Evolutionary conservation across 164 flowering plant species (phyloP).

Genomic region (Kingdonia uniflora): DNA sequence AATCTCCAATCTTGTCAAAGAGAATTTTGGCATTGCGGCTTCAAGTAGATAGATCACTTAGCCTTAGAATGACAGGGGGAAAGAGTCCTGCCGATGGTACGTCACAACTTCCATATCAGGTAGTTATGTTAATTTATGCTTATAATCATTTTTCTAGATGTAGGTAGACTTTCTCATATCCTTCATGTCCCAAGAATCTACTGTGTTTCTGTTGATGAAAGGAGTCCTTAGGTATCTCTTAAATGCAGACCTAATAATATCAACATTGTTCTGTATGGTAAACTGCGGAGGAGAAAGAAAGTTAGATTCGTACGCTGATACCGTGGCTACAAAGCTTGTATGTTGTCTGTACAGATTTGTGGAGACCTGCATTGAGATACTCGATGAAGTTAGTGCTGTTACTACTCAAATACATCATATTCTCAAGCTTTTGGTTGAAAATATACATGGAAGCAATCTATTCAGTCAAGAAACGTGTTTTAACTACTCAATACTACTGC

Average conservation of each 20-base stretch:
- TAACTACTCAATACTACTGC: slow-evolving; percentile 28
- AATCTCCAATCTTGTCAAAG: slow-evolving; percentile 22
- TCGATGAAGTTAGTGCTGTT: slow-evolving; percentile 24
- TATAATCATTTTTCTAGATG: too few species aligned
- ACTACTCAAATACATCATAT: slow-evolving; percentile 22
- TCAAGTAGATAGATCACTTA: slow-evolving; percentile 31
- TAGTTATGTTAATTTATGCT: slow-evolving; percentile 25
- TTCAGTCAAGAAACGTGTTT: slow-evolving; percentile 22
- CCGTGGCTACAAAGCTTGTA: slow-evolving; percentile 23
- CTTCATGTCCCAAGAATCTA: too few species aligned
- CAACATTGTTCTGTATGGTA: slow-evolving; percentile 27
- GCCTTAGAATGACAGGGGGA: slow-evolving; percentile 18
- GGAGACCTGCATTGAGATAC: slow-evolving; percentile 28
- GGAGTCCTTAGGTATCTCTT: too few species aligned
- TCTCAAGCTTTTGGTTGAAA: slow-evolving; percentile 26
- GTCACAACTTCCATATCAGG: slow-evolving; percentile 15
- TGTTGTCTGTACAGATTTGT: slow-evolving; percentile 29
- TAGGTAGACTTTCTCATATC: too few species aligned
- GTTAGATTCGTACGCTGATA: slow-evolving; percentile 5
- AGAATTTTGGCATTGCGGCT: slow-evolving; percentile 28
- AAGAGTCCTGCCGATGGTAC: slow-evolving; percentile 14
- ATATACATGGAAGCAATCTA: slow-evolving; percentile 17
- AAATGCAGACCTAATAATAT: too few species aligned
- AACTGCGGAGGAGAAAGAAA: slow-evolving; percentile 7
- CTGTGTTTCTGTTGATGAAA: too few species aligned